phyloP scores from a whole-genome alignment of 352 stramenopile genomes.

The Globisporangium viniferum region DNA sequence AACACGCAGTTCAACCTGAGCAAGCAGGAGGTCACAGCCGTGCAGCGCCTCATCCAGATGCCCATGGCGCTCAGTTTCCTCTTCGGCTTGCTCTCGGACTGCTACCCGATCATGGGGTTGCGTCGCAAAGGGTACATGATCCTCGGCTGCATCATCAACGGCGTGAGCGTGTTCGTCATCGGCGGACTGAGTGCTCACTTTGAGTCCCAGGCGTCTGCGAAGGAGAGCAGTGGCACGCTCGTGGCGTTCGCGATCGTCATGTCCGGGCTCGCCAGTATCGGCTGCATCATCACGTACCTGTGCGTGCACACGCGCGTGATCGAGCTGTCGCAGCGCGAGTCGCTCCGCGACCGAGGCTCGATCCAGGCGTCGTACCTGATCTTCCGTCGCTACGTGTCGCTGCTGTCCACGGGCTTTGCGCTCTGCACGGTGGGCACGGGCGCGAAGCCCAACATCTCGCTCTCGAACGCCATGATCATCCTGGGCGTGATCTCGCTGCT shows the following conservation, averaged over 20 bases:
- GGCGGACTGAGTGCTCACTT: slow-evolving; percentile 49
- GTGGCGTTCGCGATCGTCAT: slow-evolving; percentile 28
- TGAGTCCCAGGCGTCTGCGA: slow-evolving; percentile 18
- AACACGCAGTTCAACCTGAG: slow-evolving; percentile 47
- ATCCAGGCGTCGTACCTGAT: slow-evolving; percentile 35
- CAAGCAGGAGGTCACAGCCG: slow-evolving; percentile 36
- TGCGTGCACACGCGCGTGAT: slow-evolving; percentile 39
- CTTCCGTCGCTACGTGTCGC: slow-evolving; percentile 26
- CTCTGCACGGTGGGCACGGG: slow-evolving; percentile 15
- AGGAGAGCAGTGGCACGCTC: slow-evolving; percentile 14
- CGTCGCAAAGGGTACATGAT: slow-evolving; percentile 92
- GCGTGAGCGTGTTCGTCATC: slow-evolving; percentile 52
- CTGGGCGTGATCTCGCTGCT: slow-evolving; percentile 26
- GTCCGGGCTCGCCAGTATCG: slow-evolving; percentile 25
- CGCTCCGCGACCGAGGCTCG: slow-evolving; percentile 24
- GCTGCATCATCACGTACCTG: slow-evolving; percentile 44
- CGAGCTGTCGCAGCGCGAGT: slow-evolving; percentile 39
- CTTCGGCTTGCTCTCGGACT: slow-evolving; percentile 87
- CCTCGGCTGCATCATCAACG: slow-evolving; percentile 68
- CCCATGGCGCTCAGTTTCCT: slow-evolving; percentile 89
- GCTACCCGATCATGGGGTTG: slow-evolving; percentile 87
- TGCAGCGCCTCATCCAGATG: slow-evolving; percentile 68
- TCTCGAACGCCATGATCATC: slow-evolving; percentile 31
- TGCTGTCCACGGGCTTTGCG: slow-evolving; percentile 19
- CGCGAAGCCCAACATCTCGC: slow-evolving; percentile 16